These are phyloP conservation scores for Nicotiana sylvestris DNA, from an alignment of 257 asterid genomes.

Conservation along the genomic window DNA sequence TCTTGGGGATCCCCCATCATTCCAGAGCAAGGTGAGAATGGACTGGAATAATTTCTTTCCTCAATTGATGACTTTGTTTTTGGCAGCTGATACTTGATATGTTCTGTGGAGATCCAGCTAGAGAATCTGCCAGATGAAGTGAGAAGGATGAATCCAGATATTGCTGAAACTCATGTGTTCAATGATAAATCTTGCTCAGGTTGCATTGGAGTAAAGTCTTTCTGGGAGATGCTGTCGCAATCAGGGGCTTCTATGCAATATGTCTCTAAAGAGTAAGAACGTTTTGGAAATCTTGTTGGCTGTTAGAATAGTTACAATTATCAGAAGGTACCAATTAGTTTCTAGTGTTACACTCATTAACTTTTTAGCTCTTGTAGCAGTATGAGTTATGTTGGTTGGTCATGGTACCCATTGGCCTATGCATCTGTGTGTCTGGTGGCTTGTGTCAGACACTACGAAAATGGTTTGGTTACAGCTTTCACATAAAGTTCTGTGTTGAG, in stretches of 20 bases:
- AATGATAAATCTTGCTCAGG: conserved; percentile 37
- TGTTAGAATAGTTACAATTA: neutral
- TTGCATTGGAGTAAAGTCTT: conserved; percentile 54
- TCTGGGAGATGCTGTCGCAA: conserved; percentile 54
- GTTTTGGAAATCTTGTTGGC: neutral
- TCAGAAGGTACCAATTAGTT: neutral
- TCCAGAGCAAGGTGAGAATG: conserved; percentile 48
- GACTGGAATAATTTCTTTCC: neutral
- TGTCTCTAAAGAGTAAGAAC: conserved; percentile 64
- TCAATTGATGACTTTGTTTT: conserved; percentile 10
- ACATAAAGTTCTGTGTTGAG: neutral
- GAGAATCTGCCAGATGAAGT: conserved; percentile 55
- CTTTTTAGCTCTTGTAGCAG: neutral
- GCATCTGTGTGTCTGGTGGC: neutral
- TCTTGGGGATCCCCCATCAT: conserved; percentile 51
- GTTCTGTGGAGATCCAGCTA: conserved; percentile 39
- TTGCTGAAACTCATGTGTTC: conserved; percentile 58
- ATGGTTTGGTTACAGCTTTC: neutral
- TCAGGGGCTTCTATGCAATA: conserved; percentile 66
- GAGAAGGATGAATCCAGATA: conserved; percentile 59
- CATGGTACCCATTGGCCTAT: neutral
- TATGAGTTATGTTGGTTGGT: neutral
- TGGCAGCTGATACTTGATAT: conserved; percentile 25
- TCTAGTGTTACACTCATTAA: neutral
- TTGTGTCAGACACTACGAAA: neutral